phyloP scores from a whole-genome alignment of 2,329 filamentous ascomycete species.

The Cladosporium austrohemisphaericum region DNA sequence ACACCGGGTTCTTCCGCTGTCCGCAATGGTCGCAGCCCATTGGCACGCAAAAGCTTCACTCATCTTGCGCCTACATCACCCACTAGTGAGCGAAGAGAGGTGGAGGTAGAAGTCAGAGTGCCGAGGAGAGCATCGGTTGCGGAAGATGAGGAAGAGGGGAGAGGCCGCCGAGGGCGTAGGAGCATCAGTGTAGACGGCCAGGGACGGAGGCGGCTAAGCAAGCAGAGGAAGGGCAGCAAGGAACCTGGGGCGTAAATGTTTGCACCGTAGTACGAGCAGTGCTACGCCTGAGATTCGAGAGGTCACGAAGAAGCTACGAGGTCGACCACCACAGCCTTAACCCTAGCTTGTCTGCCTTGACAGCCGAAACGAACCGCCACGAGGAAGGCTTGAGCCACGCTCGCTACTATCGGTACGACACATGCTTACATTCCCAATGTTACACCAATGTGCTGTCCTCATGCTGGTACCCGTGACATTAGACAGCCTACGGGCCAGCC shows the following conservation, averaged over 20 bases:
- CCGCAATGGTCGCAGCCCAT: conserved; percentile 42
- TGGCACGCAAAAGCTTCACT: conserved; percentile 43
- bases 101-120: conserved; percentile 21
- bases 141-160: conserved; percentile 15
- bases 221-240: conserved; percentile 17
- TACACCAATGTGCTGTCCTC: conserved; percentile 3
- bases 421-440: neutral
- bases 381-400: too few relatives aligned
- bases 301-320: too few relatives aligned
- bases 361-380: too few relatives aligned
- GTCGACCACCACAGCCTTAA: too few relatives aligned
- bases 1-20: conserved; percentile 14
- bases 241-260: neutral
- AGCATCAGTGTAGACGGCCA: conserved; percentile 22
- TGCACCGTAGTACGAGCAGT: too few relatives aligned
- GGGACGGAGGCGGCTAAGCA: conserved; percentile 26
- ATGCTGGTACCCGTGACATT: neutral
- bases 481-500: too few relatives aligned
- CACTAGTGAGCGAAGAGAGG: conserved; percentile 17
- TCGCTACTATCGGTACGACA: too few relatives aligned
- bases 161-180: conserved; percentile 19
- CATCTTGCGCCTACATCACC: conserved; percentile 20
- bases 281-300: too few relatives aligned
- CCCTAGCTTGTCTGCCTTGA: too few relatives aligned
- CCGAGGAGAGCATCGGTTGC: conserved; percentile 16